phyloP scores from a whole-genome alignment of 2,329 filamentous ascomycete genomes.

The Diaporthe vexans region DNA sequence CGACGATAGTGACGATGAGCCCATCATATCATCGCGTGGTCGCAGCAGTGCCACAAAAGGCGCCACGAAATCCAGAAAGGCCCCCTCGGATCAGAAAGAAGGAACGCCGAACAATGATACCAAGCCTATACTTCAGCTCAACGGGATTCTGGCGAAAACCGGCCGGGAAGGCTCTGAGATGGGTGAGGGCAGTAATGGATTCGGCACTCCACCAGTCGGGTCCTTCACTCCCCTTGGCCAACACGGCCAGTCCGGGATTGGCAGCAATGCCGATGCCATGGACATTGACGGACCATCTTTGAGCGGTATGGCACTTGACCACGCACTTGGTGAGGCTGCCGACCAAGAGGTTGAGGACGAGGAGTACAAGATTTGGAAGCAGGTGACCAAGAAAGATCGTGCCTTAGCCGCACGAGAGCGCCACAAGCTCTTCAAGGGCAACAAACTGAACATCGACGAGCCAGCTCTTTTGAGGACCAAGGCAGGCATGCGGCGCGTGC shows the following conservation, averaged over 20 bases:
- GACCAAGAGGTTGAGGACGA: conserved; percentile 91
- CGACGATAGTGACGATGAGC: conserved; percentile 96
- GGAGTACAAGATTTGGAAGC: conserved; percentile 98
- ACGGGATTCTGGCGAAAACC: conserved; percentile 71
- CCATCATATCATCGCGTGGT: conserved; percentile 97
- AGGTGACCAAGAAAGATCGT: conserved; percentile 96
- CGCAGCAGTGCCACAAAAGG: conserved; percentile 89
- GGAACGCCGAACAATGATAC: conserved; percentile 82
- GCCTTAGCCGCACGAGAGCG: conserved; percentile 89
- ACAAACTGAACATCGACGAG: conserved; percentile 87
- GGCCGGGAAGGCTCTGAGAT: conserved; percentile 81
- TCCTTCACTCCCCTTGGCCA: conserved; percentile 47
- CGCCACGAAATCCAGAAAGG: conserved; percentile 82
- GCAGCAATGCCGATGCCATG: conserved; percentile 86
- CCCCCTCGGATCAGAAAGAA: conserved; percentile 80
- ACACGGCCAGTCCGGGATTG: conserved; percentile 48
- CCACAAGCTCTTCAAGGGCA: conserved; percentile 86
- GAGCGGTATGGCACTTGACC: conserved; percentile 73
- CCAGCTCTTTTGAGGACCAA: conserved; percentile 88
- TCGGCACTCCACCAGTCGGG: conserved; percentile 82
- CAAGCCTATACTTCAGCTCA: conserved; percentile 79
- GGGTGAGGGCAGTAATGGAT: conserved; percentile 86
- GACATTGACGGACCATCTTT: conserved; percentile 86
- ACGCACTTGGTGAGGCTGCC: conserved; percentile 74
- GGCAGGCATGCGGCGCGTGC: conserved; percentile 89